These are phyloP conservation scores for Ceratocystis papillata DNA, from an alignment of 2,329 filamentous ascomycete genomes.

Conservation along the genomic window DNA sequence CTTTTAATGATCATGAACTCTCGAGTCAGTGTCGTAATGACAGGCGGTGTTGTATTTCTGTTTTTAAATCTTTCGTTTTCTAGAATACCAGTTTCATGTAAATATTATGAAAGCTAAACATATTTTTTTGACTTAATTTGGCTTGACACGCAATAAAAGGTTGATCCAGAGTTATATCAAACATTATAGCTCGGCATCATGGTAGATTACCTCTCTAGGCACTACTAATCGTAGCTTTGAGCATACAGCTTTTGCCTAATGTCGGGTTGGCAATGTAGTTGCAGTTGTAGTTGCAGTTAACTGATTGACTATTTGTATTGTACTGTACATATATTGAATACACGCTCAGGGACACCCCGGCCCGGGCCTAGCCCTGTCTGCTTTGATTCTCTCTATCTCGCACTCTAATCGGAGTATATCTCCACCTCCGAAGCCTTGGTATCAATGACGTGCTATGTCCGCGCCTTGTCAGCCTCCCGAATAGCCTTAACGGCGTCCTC, in stretches of 20 bases:
- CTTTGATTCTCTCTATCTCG: constrained; percentile 3
- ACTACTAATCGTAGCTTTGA: too few relatives aligned
- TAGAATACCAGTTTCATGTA: constrained; percentile 9
- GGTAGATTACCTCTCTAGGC: too few relatives aligned
- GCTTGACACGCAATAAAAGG: not conserved
- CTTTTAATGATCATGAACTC: constrained; percentile 10
- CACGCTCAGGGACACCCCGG: constrained; percentile 16
- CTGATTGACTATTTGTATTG: not conserved
- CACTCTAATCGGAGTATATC: not conserved
- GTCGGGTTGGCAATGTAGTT: too few relatives aligned
- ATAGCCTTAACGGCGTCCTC: constrained; percentile 41
- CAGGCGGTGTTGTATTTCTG: not conserved
- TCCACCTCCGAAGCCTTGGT: not conserved
- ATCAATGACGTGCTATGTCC: constrained; percentile 36
- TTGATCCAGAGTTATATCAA: not conserved
- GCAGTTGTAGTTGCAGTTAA: too few relatives aligned
- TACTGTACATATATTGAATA: constrained; percentile 25
- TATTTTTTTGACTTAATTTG: not conserved
- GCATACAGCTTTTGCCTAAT: too few relatives aligned
- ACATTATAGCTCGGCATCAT: too few relatives aligned
- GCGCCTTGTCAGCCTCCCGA: constrained; percentile 39
- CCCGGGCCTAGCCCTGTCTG: constrained; percentile 8
- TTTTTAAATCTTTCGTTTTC: not conserved
- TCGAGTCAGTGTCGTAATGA: not conserved
- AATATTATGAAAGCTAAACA: not conserved